Evolutionary conservation across 2,329 filamentous ascomycete species (phyloP), one percentile per base, ranked within the genome.

Genomic region (Xylaria sp.): DNA sequence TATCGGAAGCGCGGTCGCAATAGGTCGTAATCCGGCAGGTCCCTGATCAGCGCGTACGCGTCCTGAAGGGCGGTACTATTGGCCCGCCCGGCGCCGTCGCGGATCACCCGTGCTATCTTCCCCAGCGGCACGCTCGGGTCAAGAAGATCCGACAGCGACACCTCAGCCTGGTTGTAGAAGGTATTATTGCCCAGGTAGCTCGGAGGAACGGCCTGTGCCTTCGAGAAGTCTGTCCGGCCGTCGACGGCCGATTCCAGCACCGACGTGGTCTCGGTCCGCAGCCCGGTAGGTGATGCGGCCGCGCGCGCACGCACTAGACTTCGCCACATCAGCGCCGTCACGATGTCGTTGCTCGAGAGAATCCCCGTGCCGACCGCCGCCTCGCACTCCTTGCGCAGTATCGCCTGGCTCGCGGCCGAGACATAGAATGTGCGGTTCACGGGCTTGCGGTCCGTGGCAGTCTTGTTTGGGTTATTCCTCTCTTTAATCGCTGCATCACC

Each of bases 251-350:
- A 50, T 9, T 50, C 46, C 2, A 50, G 46, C 46, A 50, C 46
- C 10, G 46, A 50, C 2, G 46, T 50, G 2, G 46, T 50, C 20
- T 50, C 46, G 20, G 46, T 20, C 18, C 46, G 46, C 46, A 50
- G 46, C 20, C 46, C 46, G 7, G 23, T 34, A 15, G 25, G 23
- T 15, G 13, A 32, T 18, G 66, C 68, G n/a, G 59, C 60, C 15
- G 18, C 25, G 13, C 66, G 37, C 2, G 65, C 69, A 39, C 55
- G 56, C 18, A 74, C 12, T 10, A 71, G 15, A 39, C 60, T 34
- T 6, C 70, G 60, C 73, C 73, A 74, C 41, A 73, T 60, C 52
- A 74, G 63, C 2, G 71, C 73, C 10, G 39, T 46, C 2, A 73
- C 20, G n/a, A 57, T 63, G 20, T 74, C 71, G 28, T 70, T 73